Evolutionary conservation across 2,329 filamentous ascomycete species (phyloP), one percentile per base, ranked within the genome.

Genomic region (Neonectria neomacrospora): DNA sequence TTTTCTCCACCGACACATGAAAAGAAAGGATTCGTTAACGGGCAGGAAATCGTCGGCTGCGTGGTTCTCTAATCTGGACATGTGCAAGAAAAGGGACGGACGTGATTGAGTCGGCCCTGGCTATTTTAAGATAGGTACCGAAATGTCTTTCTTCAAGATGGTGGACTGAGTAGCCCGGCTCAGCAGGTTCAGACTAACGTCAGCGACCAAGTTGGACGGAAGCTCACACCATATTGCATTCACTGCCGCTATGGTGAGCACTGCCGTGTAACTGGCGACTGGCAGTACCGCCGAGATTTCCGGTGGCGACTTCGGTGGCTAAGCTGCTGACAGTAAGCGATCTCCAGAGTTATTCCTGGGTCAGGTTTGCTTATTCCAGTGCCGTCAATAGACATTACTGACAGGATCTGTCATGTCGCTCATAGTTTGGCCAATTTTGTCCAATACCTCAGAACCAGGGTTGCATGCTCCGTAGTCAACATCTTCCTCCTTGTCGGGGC

Each of bases 381-480:
- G 56, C 41, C 55, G 41, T 32, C 51, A 22, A 54, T 54, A 41
- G 12, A 55, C 54, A 12, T 37, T 41, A 32, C 23, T 50, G 28
- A 60, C 50, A 9, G 51, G 58, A 42, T 55, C 51, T 4, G 58
- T 32, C 5, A 66, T 65, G 45, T 70, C 63, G 2, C 23, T 53
- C 52, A 73, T 48, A 9, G 71, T 62, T 8, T 39, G 59, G 47
- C 68, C 66, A 10, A 72, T 58, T n/a, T 62, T 52, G 5, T 63
- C 61, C 39, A 71, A 60, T 41, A 73, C 22, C 41, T 63, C 63
- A 0, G 57, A 56, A 6, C 69, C 50, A 14, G 68, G 69, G 44
- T 71, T 73, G 32, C 69, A 73, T 26, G 66, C 61, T 1, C 41
- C 14, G 55, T 72, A 68, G n/a, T 70, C 65, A 11, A 54, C 58